phyloP scores from a whole-genome alignment of 148 eudicot species.

The Pouteria glomerata region DNA sequence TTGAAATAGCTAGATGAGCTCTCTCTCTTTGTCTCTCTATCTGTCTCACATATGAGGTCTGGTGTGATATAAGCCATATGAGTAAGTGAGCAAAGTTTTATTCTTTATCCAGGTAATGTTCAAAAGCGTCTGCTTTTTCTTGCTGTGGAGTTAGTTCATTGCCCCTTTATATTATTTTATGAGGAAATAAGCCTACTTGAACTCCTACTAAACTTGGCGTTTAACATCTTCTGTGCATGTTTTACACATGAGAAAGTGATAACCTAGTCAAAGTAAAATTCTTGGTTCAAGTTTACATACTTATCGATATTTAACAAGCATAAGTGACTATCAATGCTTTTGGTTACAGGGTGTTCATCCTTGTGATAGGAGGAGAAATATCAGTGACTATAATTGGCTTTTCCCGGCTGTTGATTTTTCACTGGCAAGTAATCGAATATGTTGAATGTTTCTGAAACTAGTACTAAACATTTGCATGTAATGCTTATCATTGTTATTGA shows the following conservation, averaged over 20 bases:
- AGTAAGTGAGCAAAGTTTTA: neutral
- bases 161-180: neutral
- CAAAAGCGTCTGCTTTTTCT: neutral
- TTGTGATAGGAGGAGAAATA: conserved; percentile 80
- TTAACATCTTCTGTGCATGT: conserved; percentile 1
- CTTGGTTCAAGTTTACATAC: neutral
- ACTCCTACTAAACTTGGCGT: neutral
- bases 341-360: conserved; percentile 89
- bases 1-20: neutral
- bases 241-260: neutral
- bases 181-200: too few species aligned
- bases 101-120: neutral
- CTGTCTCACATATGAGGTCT: too few species aligned
- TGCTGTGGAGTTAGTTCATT: neutral
- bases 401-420: conserved; percentile 95
- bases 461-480: neutral
- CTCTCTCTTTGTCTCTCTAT: too few species aligned
- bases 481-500: neutral
- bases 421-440: conserved; percentile 38
- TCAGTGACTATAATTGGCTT: conserved; percentile 64
- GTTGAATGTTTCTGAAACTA: conserved; percentile 2
- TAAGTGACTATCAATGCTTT: conserved; percentile 9
- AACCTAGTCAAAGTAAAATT: neutral
- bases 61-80: neutral
- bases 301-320: neutral